Evolutionary conservation across 2,329 filamentous ascomycete species (phyloP).

Genomic region (Sclerotinia glacialis): DNA sequence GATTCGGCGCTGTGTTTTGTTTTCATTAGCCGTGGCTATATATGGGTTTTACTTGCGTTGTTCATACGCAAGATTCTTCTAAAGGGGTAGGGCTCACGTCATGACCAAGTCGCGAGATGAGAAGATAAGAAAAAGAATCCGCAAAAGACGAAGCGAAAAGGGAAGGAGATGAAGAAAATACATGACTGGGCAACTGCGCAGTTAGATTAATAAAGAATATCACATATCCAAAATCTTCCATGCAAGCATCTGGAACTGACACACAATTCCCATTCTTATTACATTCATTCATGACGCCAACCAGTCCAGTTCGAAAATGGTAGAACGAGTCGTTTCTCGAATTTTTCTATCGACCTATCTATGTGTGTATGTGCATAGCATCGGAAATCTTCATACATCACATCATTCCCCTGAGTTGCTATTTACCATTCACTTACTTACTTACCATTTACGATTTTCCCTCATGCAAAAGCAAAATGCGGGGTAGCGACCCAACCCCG

Average conservation of each 20-base stretch:
- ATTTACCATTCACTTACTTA: not conserved
- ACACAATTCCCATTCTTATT: too few relatives aligned
- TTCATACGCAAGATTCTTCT: slow-evolving; percentile 15
- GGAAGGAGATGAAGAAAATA: not conserved
- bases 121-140: not conserved
- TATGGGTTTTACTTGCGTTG: not conserved
- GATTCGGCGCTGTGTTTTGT: not conserved
- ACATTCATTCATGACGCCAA: too few relatives aligned
- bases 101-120: slow-evolving; percentile 4
- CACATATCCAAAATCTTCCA: not conserved
- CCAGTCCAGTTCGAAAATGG: too few relatives aligned
- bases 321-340: not conserved
- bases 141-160: not conserved
- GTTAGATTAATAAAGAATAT: slow-evolving; percentile 16
- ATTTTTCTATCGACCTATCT: not conserved
- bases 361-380: not conserved
- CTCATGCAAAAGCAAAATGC: slow-evolving; percentile 2
- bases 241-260: not conserved
- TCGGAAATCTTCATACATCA: not conserved
- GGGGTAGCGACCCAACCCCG: slow-evolving; percentile 3
- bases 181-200: not conserved
- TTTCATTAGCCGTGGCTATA: not conserved
- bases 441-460: not conserved
- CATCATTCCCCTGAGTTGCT: not conserved
- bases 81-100: slow-evolving; percentile 1